A percentile compares a stretch with the other conserved stretches of the same genome.
These are phyloP conservation scores for Amphibolis antarctica DNA, from an alignment of 106 monocot species.

Conservation along the genomic window DNA sequence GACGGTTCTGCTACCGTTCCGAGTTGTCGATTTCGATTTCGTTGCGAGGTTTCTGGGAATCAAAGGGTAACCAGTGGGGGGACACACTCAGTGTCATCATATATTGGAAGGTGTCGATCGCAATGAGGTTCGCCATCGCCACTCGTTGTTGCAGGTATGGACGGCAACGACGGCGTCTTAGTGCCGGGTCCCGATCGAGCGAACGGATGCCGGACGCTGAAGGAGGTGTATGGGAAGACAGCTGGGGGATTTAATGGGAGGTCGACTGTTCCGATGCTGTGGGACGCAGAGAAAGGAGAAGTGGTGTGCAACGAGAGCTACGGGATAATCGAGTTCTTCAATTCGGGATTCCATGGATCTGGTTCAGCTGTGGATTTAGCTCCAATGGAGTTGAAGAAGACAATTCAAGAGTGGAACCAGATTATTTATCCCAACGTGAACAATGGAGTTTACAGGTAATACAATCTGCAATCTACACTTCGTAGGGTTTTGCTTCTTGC, in stretches of 20 bases:
- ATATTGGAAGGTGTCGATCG: too few relatives aligned
- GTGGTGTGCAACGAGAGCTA: slow-evolving; percentile 94
- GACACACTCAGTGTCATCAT: too few relatives aligned
- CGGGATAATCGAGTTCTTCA: slow-evolving; percentile 65
- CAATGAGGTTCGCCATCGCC: too few relatives aligned
- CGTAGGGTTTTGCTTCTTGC: too few relatives aligned
- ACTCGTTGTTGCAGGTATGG: too few relatives aligned
- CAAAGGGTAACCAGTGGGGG: too few relatives aligned
- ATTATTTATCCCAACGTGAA: slow-evolving; percentile 68
- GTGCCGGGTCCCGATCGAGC: slow-evolving; percentile 27
- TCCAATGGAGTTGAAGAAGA: slow-evolving; percentile 26
- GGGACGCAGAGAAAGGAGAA: slow-evolving; percentile 44
- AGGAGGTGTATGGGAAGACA: slow-evolving; percentile 54
- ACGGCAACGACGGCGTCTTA: slow-evolving; percentile 2
- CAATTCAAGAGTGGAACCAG: slow-evolving; percentile 60
- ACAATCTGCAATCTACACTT: background rate
- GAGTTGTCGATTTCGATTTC: too few relatives aligned
- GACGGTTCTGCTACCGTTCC: too few relatives aligned
- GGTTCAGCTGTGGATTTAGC: slow-evolving; percentile 28
- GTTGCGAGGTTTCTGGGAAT: too few relatives aligned
- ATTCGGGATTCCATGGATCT: slow-evolving; percentile 8
- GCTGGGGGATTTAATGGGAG: slow-evolving; percentile 62
- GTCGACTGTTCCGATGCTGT: slow-evolving; percentile 93
- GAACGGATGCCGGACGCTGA: slow-evolving; percentile 38
- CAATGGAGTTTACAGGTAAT: slow-evolving; percentile 90